A percentile compares a stretch with the other conserved stretches of the same genome.
These are phyloP conservation scores for Sugiyamaella castrensis DNA, from an alignment of 1,139 yeast genomes.

Conservation along the genomic window DNA sequence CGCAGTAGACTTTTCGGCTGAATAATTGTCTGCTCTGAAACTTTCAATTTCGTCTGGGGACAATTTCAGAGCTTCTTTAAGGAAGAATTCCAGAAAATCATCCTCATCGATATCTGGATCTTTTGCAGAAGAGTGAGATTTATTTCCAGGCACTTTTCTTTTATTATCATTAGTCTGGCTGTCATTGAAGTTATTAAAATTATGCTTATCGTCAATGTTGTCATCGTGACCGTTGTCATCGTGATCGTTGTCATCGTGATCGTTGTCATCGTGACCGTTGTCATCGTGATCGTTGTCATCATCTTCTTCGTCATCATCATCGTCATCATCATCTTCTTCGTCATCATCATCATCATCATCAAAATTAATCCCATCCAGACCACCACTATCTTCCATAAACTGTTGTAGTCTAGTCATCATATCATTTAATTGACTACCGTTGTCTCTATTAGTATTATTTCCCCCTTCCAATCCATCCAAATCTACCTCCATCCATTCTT, in stretches of 20 bases:
- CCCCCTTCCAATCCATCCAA: slow-evolving; percentile 20
- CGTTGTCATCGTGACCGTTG: not conserved
- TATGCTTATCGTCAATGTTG: slow-evolving; percentile 14
- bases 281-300: slow-evolving; percentile 14
- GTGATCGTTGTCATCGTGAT: slow-evolving; percentile 2
- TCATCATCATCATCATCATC: slow-evolving; percentile 15
- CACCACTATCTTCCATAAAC: slow-evolving; percentile 12
- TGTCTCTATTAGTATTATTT: not conserved
- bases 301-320: slow-evolving; percentile 14
- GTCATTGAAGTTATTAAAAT: too few species aligned
- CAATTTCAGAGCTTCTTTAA: slow-evolving; percentile 50
- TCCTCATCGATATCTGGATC: slow-evolving; percentile 54
- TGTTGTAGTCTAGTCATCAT: slow-evolving; percentile 6
- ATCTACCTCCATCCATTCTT: slow-evolving; percentile 28
- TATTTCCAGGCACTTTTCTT: slow-evolving; percentile 25
- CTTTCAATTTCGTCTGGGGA: slow-evolving; percentile 42
- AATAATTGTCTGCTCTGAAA: slow-evolving; percentile 27
- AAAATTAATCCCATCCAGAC: slow-evolving; percentile 16
- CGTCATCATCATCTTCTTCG: slow-evolving; percentile 14
- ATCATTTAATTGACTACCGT: slow-evolving; percentile 1
- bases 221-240: slow-evolving; percentile 28
- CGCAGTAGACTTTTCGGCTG: not conserved
- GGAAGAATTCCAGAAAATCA: slow-evolving; percentile 59
- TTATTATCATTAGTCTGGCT: slow-evolving; percentile 19
- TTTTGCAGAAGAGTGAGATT: slow-evolving; percentile 18